Conservation (phyloP, 2,329 filamentous ascomycete species). For the Phialemoniopsis sp. region DNA sequence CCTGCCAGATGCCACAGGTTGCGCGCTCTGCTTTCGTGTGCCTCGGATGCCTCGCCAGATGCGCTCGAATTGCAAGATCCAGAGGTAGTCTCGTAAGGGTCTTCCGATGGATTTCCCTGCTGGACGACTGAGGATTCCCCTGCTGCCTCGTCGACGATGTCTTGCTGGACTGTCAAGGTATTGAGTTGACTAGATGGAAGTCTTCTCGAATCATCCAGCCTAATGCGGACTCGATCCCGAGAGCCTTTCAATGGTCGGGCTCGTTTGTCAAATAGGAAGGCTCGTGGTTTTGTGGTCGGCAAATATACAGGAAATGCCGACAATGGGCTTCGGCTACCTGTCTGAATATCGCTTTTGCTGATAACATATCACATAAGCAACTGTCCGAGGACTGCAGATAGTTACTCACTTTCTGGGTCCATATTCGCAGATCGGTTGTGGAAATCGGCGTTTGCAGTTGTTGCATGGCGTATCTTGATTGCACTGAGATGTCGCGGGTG, state of each 20-base stretch:
- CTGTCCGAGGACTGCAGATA: slow-evolving; percentile 4
- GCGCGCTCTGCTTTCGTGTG: slow-evolving; percentile 7
- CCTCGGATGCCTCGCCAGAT: slow-evolving; percentile 2
- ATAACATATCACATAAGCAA: slow-evolving; percentile 5
- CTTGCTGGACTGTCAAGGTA: neutral
- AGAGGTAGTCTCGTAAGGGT: neutral
- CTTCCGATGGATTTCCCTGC: neutral
- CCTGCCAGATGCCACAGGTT: slow-evolving; percentile 10
- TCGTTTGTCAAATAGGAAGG: slow-evolving; percentile 3
- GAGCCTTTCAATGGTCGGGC: neutral
- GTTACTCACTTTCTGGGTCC: slow-evolving; percentile 5
- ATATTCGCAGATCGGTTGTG: slow-evolving; percentile 40
- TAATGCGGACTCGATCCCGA: neutral
- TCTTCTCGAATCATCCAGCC: slow-evolving; percentile 3
- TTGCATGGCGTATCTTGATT: slow-evolving; percentile 42
- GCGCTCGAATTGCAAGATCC: neutral
- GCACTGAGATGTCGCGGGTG: slow-evolving; percentile 28
- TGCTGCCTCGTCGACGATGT: neutral
- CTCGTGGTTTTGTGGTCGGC: slow-evolving; percentile 4
- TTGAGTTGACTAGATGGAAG: slow-evolving; percentile 5
- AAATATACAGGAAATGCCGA: slow-evolving; percentile 2
- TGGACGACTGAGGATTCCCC: neutral
- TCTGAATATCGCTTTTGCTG: slow-evolving; percentile 1
- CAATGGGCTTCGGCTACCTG: slow-evolving; percentile 1
- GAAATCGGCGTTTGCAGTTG: slow-evolving; percentile 43